These are phyloP conservation scores for Phyllosticta citriasiana DNA, from an alignment of 2,329 filamentous ascomycete species.

Conservation along the genomic window DNA sequence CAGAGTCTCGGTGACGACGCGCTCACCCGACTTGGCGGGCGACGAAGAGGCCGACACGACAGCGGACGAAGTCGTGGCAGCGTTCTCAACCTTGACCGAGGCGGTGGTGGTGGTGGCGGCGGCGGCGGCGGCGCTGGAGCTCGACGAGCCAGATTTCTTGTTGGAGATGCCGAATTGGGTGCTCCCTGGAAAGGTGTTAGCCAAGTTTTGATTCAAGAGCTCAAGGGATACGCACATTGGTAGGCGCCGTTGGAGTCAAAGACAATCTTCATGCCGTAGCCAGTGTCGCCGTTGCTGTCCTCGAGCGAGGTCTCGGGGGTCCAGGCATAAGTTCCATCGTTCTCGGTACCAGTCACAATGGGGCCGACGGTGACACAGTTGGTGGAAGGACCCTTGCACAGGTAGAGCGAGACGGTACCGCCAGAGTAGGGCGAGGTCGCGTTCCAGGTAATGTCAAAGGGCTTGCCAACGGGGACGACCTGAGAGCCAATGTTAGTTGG, in stretches of 20 bases:
- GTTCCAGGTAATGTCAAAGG: conserved; percentile 51
- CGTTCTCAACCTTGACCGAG: conserved; percentile 12
- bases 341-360: conserved; percentile 41
- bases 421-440: conserved; percentile 28
- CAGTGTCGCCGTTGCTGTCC: conserved; percentile 31
- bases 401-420: conserved; percentile 46
- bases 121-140: conserved; percentile 4
- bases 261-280: conserved; percentile 53
- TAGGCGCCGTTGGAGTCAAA: conserved; percentile 49
- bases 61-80: neutral
- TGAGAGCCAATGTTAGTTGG: conserved; percentile 12
- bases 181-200: conserved; percentile 25
- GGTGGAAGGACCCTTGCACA: conserved; percentile 48
- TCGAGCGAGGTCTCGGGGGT: conserved; percentile 41
- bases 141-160: conserved; percentile 11
- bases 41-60: conserved; percentile 8
- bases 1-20: conserved; percentile 22
- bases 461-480: conserved; percentile 45
- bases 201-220: neutral
- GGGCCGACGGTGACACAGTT: conserved; percentile 44
- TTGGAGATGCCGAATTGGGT: conserved; percentile 53
- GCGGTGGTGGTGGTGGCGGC: conserved; percentile 13
- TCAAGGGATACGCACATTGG: conserved; percentile 35
- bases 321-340: conserved; percentile 48
- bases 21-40: conserved; percentile 18